These are phyloP conservation scores for Huntiella abstrusa DNA, from an alignment of 2,329 filamentous ascomycete genomes.

Conservation along the genomic window DNA sequence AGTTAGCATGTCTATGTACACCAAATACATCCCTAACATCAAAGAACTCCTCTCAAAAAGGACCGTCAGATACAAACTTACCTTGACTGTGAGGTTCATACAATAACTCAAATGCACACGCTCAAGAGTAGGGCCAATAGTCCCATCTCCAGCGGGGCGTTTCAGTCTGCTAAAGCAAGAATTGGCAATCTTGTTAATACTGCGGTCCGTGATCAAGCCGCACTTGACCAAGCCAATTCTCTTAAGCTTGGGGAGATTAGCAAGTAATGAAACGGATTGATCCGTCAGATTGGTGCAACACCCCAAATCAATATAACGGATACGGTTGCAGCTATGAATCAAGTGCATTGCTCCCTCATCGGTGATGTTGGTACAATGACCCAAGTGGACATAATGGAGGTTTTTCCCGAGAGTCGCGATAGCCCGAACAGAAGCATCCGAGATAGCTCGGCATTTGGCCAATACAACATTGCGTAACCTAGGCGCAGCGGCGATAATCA, in stretches of 20 bases:
- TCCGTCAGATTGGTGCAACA: conserved; percentile 85
- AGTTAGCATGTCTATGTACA: background rate
- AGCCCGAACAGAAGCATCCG: conserved; percentile 68
- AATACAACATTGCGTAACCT: conserved; percentile 82
- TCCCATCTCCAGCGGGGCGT: conserved; percentile 13
- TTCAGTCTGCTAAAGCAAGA: background rate
- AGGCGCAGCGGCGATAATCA: conserved; percentile 71
- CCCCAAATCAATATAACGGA: conserved; percentile 94
- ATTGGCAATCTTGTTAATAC: conserved; percentile 33
- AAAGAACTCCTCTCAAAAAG: background rate
- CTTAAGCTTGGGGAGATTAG: conserved; percentile 78
- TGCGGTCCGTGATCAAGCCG: conserved; percentile 70
- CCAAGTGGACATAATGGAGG: conserved; percentile 86
- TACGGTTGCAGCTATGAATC: conserved; percentile 73
- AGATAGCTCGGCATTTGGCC: conserved; percentile 85
- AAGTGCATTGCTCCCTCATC: conserved; percentile 73
- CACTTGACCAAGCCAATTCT: conserved; percentile 93
- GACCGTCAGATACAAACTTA: conserved; percentile 25
- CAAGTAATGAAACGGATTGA: conserved; percentile 63
- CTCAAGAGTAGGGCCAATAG: conserved; percentile 44
- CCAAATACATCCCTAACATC: background rate
- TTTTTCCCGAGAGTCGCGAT: conserved; percentile 89
- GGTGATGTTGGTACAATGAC: conserved; percentile 81
- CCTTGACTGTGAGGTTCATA: conserved; percentile 60
- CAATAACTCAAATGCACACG: conserved; percentile 95